These are phyloP conservation scores for Tausonia pullulans DNA, from an alignment of 1,284 basidiomycete species.

Conservation along the genomic window DNA sequence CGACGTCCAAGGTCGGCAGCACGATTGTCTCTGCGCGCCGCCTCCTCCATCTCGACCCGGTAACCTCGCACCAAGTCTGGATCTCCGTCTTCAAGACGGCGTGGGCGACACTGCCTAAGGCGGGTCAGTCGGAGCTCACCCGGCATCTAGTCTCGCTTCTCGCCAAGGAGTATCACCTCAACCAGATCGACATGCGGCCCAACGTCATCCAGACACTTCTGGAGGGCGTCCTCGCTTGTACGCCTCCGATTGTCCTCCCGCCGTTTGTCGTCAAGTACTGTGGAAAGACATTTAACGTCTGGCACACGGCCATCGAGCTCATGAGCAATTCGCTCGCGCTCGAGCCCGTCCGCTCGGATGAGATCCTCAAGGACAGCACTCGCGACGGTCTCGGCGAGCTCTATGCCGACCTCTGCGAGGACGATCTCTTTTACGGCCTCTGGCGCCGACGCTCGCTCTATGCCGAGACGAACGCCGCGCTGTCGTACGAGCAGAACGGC, in stretches of 20 bases:
- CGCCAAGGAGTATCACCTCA: slow-evolving; percentile 85
- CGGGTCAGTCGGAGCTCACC: slow-evolving; percentile 81
- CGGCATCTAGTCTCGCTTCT: slow-evolving; percentile 82
- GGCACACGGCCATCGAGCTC: slow-evolving; percentile 85
- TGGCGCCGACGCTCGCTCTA: slow-evolving; percentile 85
- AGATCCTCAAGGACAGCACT: slow-evolving; percentile 71
- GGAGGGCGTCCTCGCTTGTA: slow-evolving; percentile 70
- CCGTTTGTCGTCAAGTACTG: slow-evolving; percentile 94
- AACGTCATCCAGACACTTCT: slow-evolving; percentile 92
- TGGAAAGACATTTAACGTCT: slow-evolving; percentile 89
- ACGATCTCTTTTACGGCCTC: slow-evolving; percentile 94
- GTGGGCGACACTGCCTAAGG: slow-evolving; percentile 74
- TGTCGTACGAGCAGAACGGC: slow-evolving; percentile 93
- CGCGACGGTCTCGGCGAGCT: slow-evolving; percentile 88
- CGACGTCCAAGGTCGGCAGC: slow-evolving; percentile 29
- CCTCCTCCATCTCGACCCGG: slow-evolving; percentile 67
- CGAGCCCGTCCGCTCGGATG: slow-evolving; percentile 67
- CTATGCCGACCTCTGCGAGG: slow-evolving; percentile 90
- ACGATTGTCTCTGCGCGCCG: slow-evolving; percentile 45
- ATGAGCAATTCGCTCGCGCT: slow-evolving; percentile 56
- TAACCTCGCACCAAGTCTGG: slow-evolving; percentile 76
- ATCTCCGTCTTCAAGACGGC: slow-evolving; percentile 78
- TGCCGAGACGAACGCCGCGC: slow-evolving; percentile 79
- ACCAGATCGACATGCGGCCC: slow-evolving; percentile 80
- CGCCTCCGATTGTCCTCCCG: slow-evolving; percentile 75